Evolutionary conservation across 306 rosid species (phyloP), one percentile per base, ranked within the genome.

Genomic region (Trichosanthes cucumerina): DNA sequence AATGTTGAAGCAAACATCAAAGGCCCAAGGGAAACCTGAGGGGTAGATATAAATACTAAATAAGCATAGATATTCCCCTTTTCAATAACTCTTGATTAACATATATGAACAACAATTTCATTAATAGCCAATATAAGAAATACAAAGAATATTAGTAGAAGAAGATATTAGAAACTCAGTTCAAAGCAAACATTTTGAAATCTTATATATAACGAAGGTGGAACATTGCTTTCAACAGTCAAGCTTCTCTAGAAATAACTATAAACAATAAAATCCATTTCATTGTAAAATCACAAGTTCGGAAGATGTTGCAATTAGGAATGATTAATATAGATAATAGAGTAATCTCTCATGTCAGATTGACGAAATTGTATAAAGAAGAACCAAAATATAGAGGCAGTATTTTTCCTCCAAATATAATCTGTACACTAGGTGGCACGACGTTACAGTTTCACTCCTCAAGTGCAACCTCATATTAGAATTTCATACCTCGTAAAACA

Each of bases 11-110:
- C 96, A 86, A 94, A 86, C 84, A 85, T 86, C 62, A 95, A 82
- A 80, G 98, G 98, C 44, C 98, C 98, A 81, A 95, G 85, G 69
- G 97, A 95, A 38, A 95, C 98, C 97, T 95, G 82, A 84, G 57
- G 84, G 60, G 60, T 6, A 57, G 47, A 70, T 63, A 89, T 78
- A 36, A 36, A 76, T 75, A 69, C 13, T 23, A 78, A 60, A 39
- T 60, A 60, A 31, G 24, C 43, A 43, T 7, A 12, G 39, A 54
- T 76, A 52, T 75, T 75, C 18, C 52, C 39, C 19, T 52, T 75
- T 52, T 3, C 63, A 9, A 9, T 13, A 54, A 54, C 52, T 41
- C 36, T 54, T 28, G 34, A 36, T 54, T 34, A 47, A 33, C 50
- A 36, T 21, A 10, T 10, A 65, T 34, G 36, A 77, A 28, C 63